A percentile compares a stretch with the other conserved stretches of the same genome.
phyloP scores from a whole-genome alignment of 306 rosid species.

The Cyamopsis tetragonoloba region DNA sequence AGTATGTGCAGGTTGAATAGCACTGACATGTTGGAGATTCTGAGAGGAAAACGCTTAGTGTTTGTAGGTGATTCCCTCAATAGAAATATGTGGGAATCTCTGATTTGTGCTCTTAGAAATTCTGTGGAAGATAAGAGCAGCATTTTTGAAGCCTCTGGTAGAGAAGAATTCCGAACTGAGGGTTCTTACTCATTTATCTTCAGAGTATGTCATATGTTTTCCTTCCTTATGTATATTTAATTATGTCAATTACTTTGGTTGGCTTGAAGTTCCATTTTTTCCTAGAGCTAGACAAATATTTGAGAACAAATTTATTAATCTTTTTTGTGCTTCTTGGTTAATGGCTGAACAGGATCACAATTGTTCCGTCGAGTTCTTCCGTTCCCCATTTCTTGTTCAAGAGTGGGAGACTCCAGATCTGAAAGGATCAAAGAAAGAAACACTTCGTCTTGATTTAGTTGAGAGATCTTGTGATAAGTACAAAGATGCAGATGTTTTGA shows the following conservation, averaged over 20 bases:
- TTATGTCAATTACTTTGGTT: too few species aligned
- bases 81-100: slow-evolving; percentile 95
- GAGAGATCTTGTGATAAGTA: slow-evolving; percentile 62
- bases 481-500: slow-evolving; percentile 70
- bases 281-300: not conserved
- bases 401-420: slow-evolving; percentile 67
- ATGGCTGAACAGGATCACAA: slow-evolving; percentile 57
- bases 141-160: slow-evolving; percentile 72
- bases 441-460: slow-evolving; percentile 84
- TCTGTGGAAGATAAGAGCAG: slow-evolving; percentile 52
- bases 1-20: slow-evolving; percentile 62
- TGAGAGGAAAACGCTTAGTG: slow-evolving; percentile 72
- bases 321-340: not conserved
- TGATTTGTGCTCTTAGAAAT: slow-evolving; percentile 67
- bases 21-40: slow-evolving; percentile 49
- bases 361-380: slow-evolving; percentile 76
- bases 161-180: slow-evolving; percentile 65
- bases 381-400: slow-evolving; percentile 81
- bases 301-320: not conserved
- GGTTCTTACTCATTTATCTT: slow-evolving; percentile 77
- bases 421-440: slow-evolving; percentile 67
- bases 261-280: not conserved
- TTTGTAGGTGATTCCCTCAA: slow-evolving; percentile 87
- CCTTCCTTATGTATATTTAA: not conserved
- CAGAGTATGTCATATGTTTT: slow-evolving; percentile 42